Base-by-base conservation (phyloP, 2,329 filamentous ascomycete genomes). In the Alternaria longipes region DNA sequence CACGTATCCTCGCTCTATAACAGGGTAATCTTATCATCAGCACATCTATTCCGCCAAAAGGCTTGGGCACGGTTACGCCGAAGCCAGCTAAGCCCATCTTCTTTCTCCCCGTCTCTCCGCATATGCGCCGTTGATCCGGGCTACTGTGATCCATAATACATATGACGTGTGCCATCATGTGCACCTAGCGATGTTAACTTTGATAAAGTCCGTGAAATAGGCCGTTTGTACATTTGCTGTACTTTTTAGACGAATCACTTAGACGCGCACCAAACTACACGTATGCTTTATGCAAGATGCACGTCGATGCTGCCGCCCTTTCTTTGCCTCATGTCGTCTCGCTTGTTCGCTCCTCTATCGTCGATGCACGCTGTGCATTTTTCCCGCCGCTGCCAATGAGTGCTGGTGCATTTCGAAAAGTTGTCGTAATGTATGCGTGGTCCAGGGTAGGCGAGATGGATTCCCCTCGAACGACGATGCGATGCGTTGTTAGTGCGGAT, bases 21-120 rank as follows among this genome's bases (percentile, higher is more conserved):
- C 45, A 28, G 53, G 42, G 24, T 51, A 52, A 46, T 58, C 54
- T 60, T 60, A 63, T 60, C 54, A 38, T 52, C 54, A 50, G 49
- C 50, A 22, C 50, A n/a, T 46, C 54, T 53, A 42, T 52, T 26
- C 11, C 32, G 32, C 20, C 58, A 49, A 56, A 50, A 60, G 46
- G 32, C 46, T 50, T 50, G 46, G 46, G 22, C 22, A 50, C 22
- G 20, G 20, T 16, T 36, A 14, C 14, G 8, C 46, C 46, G 20
- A 34, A 50, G 20, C 30, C 46, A 24, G 34, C 46, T 50, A 36
- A 38, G 14, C 16, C 5, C 16, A 38, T 30, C n/a, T 24, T 36
- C 32, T 36, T 50, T 50, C 32, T 50, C 34, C 46, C 16, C 16
- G 22, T 50, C 30, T 50, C 46, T 50, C 46, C 46, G 46, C 32